phyloP scores from a whole-genome alignment of 495 filamentous ascomycete species.

The Trichoderma reesei region DNA sequence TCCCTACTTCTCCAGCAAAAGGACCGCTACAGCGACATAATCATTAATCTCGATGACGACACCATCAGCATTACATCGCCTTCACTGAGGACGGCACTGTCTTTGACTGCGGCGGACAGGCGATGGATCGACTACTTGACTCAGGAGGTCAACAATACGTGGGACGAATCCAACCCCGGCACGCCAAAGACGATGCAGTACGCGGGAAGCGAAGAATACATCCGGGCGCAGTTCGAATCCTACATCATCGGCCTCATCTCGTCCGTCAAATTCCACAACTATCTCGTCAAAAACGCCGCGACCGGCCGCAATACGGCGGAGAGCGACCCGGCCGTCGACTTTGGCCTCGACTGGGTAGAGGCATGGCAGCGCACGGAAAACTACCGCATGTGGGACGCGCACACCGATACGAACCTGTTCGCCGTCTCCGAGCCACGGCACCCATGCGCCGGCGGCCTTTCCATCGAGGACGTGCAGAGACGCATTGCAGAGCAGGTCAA shows the following conservation, averaged over 20 bases:
- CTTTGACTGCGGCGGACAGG: conserved; percentile 76
- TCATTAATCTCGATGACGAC: conserved; percentile 92
- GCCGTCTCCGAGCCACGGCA: conserved; percentile 89
- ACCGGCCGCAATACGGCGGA: conserved; percentile 56
- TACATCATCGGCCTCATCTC: conserved; percentile 86
- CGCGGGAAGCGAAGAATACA: conserved; percentile 94
- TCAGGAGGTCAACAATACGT: conserved; percentile 87
- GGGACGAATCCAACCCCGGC: conserved; percentile 84
- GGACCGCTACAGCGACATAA: conserved; percentile 93
- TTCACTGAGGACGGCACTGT: conserved; percentile 66
- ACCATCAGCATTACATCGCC: conserved; percentile 74
- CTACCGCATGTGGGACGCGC: conserved; percentile 66
- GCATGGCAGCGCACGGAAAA: conserved; percentile 82
- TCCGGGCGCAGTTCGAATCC: conserved; percentile 94
- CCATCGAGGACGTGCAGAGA: conserved; percentile 89
- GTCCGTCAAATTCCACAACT: conserved; percentile 78
- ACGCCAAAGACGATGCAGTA: conserved; percentile 91
- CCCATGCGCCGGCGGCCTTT: conserved; percentile 87
- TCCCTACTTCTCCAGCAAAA: conserved; percentile 86
- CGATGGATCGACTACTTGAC: conserved; percentile 95
- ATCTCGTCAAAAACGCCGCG: conserved; percentile 51
- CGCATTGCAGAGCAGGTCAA: conserved; percentile 80
- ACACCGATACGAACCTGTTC: conserved; percentile 76
- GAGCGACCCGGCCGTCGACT: conserved; percentile 78
- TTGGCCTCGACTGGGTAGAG: conserved; percentile 64